Evolutionary conservation across 495 filamentous ascomycete genomes (phyloP).

Genomic region (Daldinia loculata): DNA sequence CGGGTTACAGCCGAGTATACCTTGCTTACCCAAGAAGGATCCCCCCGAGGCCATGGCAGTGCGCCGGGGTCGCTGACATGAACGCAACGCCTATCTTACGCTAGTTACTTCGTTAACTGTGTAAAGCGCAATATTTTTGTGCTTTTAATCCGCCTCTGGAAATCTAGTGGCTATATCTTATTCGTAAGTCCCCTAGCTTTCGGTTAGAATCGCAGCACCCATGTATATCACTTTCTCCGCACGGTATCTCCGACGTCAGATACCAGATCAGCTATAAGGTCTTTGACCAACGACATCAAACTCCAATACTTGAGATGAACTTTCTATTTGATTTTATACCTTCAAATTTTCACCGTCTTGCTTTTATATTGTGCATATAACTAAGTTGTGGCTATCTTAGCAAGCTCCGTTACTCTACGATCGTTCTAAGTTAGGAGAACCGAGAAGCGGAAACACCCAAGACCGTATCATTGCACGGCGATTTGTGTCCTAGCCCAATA

Average conservation of each 20-base stretch:
- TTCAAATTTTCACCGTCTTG: not conserved
- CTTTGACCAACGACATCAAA: not conserved
- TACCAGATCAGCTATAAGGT: not conserved
- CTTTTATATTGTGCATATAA: not conserved
- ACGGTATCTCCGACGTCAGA: slow-evolving; percentile 7
- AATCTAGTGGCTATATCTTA: not conserved
- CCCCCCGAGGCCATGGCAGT: slow-evolving; percentile 4
- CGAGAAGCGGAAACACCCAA: not conserved
- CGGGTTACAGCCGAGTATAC: not conserved
- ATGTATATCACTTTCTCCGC: slow-evolving; percentile 10
- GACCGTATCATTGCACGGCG: not conserved
- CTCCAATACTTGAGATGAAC: not conserved
- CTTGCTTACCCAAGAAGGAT: not conserved
- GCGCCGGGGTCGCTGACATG: not conserved
- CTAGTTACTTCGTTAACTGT: not conserved
- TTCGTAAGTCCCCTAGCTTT: not conserved
- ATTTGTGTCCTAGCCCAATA: not conserved
- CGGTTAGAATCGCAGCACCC: slow-evolving; percentile 5
- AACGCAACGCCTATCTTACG: not conserved
- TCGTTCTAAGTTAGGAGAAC: not conserved
- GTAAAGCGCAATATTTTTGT: not conserved
- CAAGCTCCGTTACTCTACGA: not conserved
- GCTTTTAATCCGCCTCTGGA: not conserved
- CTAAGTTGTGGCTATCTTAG: not conserved
- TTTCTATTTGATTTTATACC: not conserved